Evolutionary conservation across 306 rosid genomes (phyloP).

Genomic region (Lupinus albus): DNA sequence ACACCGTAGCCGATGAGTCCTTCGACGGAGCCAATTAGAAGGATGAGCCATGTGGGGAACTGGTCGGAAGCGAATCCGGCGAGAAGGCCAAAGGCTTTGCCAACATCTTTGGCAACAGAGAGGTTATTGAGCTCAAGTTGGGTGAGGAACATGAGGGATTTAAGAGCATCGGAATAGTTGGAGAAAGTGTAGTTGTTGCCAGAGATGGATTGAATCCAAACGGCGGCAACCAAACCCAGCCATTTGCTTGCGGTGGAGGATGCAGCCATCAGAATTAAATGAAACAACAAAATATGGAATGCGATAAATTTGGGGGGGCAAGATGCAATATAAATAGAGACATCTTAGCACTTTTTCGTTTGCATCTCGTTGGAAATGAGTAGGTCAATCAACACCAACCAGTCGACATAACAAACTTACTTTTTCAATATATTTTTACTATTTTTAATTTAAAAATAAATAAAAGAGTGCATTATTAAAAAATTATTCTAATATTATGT

Average conservation of each 20-base stretch:
- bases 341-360: too few relatives aligned
- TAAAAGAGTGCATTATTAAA: too few relatives aligned
- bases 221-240: conserved; percentile 81
- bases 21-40: conserved; percentile 75
- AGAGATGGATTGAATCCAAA: conserved; percentile 88
- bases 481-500: too few relatives aligned
- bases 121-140: conserved; percentile 77
- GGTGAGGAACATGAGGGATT: conserved; percentile 78
- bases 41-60: conserved; percentile 72
- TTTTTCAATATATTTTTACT: too few relatives aligned
- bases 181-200: conserved; percentile 98
- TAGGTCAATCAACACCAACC: too few relatives aligned
- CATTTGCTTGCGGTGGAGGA: conserved; percentile 65
- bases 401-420: too few relatives aligned
- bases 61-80: conserved; percentile 81
- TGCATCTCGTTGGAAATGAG: too few relatives aligned
- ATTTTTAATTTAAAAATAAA: too few relatives aligned
- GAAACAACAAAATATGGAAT: too few relatives aligned
- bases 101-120: conserved; percentile 82
- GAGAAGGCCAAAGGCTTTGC: conserved; percentile 82
- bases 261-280: too few relatives aligned
- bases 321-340: too few relatives aligned
- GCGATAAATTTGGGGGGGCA: too few relatives aligned
- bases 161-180: conserved; percentile 81
- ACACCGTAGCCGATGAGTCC: conserved; percentile 83